Evolutionary conservation across 768 basidiomycete species (phyloP), one percentile per base, ranked within the genome.

Genomic region (Pisolithus microcarpus): DNA sequence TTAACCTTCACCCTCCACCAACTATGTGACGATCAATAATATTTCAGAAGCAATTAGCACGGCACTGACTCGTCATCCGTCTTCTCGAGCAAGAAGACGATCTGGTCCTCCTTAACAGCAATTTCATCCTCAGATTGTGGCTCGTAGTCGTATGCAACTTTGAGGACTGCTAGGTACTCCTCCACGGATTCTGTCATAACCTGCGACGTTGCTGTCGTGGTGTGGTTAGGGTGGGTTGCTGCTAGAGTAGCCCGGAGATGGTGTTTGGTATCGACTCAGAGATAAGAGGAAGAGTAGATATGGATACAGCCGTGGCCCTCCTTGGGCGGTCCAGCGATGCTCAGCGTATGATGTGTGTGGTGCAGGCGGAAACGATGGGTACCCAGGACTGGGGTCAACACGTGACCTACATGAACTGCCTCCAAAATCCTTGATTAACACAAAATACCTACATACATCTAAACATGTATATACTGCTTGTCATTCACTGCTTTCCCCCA

Each of bases 1-100:
- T 87, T 95, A 51, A 86, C 65, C 72, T 91, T 93, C 50, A 93
- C 92, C 66, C 84, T 95, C 91, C 92, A 95, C 94, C 94, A 97
- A 58, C 93, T 97, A 28, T 43, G 56, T 49, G 16, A 26, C 21
- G 9, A 52, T 65, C 48, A 58, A 61, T 47, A 38, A 56, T 39
- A 53, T 37, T 55, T 60, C 47, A 55, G 47, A 56, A 48, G 40
- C 30, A 46, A 46, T 37, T 46, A 48, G 18, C 54, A 48, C 24
- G 46, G 50, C 38, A 63, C 61, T 51, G 53, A 87, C 95, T 98
- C 95, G 58, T 90, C 82, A 67, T 99, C 95, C 46, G 84, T 80
- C 62, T 80, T 82, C 65, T 97, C 92, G 43, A 93, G 73, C 47
- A 99, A 81, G 61, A 93, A 83, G 39, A 97, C 76, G 2, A 90